phyloP scores from a whole-genome alignment of 371 early-diverging fungal species.

The Sporodiniella umbellata region DNA sequence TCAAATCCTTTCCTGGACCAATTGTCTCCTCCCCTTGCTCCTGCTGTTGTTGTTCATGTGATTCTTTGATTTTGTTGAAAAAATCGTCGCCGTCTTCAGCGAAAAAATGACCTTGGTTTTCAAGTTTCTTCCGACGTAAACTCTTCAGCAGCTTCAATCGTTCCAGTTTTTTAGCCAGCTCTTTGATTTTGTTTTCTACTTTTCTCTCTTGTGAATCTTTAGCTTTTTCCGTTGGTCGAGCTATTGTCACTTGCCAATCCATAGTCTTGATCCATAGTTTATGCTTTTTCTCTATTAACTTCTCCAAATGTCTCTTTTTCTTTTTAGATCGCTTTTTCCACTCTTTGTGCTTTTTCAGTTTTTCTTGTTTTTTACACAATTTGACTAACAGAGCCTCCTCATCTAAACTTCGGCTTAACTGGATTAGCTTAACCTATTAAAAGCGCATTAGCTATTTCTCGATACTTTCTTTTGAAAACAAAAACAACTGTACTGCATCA shows the following conservation, averaged over 20 bases:
- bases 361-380: conserved; percentile 9
- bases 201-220: neutral
- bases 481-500: conserved; percentile 9
- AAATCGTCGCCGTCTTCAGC: conserved; percentile 47
- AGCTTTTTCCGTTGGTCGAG: neutral
- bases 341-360: conserved; percentile 7
- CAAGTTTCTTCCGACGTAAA: conserved; percentile 15
- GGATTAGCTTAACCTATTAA: conserved; percentile 18
- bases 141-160: conserved; percentile 9
- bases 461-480: neutral
- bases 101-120: conserved; percentile 44
- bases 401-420: conserved; percentile 6
- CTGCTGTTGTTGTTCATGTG: conserved; percentile 16
- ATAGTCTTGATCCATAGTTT: conserved; percentile 11
- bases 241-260: conserved; percentile 15
- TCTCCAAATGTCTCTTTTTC: neutral
- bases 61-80: conserved; percentile 35
- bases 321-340: conserved; percentile 18
- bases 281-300: neutral
- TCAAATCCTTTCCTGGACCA: conserved; percentile 9
- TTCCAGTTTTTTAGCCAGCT: conserved; percentile 4
- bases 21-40: conserved; percentile 12
- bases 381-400: neutral
- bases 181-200: conserved; percentile 6
- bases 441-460: neutral